Percentiles rank a stretch among this genome's conserved stretches.
phyloP scores from a whole-genome alignment of 2,329 filamentous ascomycete species.

The Cadophora sp. region DNA sequence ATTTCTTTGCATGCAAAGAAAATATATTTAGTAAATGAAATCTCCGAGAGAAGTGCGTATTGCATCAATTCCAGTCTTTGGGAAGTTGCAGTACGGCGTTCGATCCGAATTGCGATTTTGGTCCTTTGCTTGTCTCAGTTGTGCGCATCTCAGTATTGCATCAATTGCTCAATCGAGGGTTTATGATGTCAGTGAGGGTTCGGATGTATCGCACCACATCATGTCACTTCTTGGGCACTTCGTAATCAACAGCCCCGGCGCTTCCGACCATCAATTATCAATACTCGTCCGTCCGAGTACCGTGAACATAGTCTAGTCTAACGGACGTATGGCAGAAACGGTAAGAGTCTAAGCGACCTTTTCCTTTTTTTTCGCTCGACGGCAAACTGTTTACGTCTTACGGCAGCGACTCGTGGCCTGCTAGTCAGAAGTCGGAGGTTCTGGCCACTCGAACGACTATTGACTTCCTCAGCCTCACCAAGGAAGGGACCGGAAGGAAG shows the following conservation, averaged over 20 bases:
- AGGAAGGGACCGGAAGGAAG: too few species aligned
- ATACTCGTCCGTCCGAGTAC: too few species aligned
- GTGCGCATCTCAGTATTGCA: neutral
- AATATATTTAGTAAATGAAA: slow-evolving; percentile 21
- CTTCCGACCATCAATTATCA: slow-evolving; percentile 9
- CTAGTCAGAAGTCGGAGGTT: neutral
- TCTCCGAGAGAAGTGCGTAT: slow-evolving; percentile 13
- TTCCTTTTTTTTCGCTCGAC: neutral
- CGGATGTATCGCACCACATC: neutral
- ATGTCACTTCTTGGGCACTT: neutral
- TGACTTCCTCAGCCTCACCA: neutral
- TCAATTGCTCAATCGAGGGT: neutral
- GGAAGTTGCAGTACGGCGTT: neutral
- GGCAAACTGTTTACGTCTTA: slow-evolving; percentile 9
- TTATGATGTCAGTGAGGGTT: slow-evolving; percentile 6
- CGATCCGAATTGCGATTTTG: neutral
- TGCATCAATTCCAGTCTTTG: neutral
- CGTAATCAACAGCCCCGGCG: slow-evolving; percentile 19
- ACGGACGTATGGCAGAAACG: neutral
- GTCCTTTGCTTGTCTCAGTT: neutral
- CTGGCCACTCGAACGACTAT: neutral
- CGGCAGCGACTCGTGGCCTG: slow-evolving; percentile 3
- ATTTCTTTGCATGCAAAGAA: slow-evolving; percentile 4
- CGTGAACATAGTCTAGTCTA: neutral
- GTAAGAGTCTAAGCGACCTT: neutral